Conservation (phyloP, 257 asterid genomes). For the Capsicum rhomboideum region DNA sequence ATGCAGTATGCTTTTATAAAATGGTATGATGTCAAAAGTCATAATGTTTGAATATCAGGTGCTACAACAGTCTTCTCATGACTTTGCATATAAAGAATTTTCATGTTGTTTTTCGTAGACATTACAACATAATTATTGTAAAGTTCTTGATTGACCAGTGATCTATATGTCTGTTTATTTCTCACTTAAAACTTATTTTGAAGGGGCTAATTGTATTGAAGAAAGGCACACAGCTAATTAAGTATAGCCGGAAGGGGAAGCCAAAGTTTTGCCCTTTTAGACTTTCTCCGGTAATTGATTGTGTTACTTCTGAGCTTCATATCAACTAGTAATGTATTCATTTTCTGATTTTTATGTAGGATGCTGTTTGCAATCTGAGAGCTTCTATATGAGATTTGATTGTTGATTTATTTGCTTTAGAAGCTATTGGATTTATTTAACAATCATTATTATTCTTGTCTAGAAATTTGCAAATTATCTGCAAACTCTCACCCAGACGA, state of each 20-base stretch:
- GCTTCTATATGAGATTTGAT: background rate
- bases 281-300: conserved; percentile 75
- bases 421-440: no score
- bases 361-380: background rate
- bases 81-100: background rate
- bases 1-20: background rate
- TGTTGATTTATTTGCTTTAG: no score
- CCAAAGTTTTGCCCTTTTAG: conserved; percentile 89
- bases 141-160: background rate
- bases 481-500: background rate
- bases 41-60: background rate
- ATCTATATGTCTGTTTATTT: background rate
- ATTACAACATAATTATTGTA: background rate
- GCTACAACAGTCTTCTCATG: background rate
- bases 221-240: conserved; percentile 89
- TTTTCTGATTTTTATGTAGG: background rate
- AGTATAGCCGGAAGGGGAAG: conserved; percentile 95
- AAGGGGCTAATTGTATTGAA: conserved; percentile 83
- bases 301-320: background rate
- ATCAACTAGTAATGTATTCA: background rate
- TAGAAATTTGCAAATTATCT: background rate
- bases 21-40: background rate
- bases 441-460: background rate
- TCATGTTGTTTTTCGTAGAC: background rate
- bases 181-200: conserved; percentile 4